Evolutionary conservation across 345 rosid genomes (phyloP), one percentile per base, ranked within the genome.

Genomic region (Gossypium stocksii): DNA sequence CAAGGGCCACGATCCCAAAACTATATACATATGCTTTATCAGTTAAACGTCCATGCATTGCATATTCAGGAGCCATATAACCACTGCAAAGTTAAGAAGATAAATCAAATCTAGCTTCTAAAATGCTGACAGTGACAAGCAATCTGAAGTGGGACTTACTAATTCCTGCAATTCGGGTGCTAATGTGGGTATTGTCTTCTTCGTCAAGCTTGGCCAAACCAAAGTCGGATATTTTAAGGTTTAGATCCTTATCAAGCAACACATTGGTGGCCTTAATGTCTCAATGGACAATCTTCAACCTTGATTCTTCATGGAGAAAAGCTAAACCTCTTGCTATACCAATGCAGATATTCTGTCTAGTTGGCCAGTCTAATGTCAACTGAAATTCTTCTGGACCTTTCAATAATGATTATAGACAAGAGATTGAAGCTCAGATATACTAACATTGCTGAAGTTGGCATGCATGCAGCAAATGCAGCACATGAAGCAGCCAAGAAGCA

Each of bases 11-110:
- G 41, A 86, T 74, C 2, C 92, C 90, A 22, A 81, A 89, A 74
- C 90, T 89, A 51, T 89, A 89, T 10, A 89, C 89, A 78, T 89
- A 89, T 60, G 90, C 90, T 77, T 89, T 89, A 74, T 82, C 79
- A 9, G 77, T 77, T 52, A 89, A 76, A 77, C 83, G 76, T 68
- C 92, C 92, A 85, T 88, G 83, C 9, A 87, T 52, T 65, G 90
- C 92, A 54, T 89, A 88, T 66, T 86, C 89, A 16, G 90, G 92
- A 64, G 90, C 87, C 87, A 88, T 88, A 58, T 88, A 83, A 25
- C 86, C 86, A 66, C 86, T 83, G 76, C 78, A 76, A 70, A 27
- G 15, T 29, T 25, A 52, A 54, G 14, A 43, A 41, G 9, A 19
- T n/a, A 0, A 65, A 65, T 43, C 7, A 41, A 43, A 64, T 29